These are phyloP conservation scores for Torulaspora pretoriensis DNA, from an alignment of 1,139 yeast species.

Conservation along the genomic window DNA sequence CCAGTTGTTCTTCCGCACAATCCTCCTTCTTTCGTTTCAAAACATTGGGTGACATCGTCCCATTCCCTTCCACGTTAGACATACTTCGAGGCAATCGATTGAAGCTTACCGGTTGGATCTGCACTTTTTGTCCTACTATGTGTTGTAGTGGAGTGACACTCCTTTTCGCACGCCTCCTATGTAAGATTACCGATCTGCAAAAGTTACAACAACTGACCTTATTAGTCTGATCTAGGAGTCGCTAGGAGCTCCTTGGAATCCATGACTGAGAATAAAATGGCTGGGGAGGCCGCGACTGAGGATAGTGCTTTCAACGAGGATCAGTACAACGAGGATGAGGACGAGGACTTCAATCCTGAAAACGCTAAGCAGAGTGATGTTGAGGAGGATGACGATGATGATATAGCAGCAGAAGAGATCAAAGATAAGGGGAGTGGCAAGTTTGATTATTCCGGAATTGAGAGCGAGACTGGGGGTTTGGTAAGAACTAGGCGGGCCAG, in stretches of 20 bases:
- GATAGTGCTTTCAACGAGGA: slow-evolving; percentile 28
- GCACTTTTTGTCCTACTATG: background rate
- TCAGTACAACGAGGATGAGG: slow-evolving; percentile 57
- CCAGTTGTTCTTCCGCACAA: slow-evolving; percentile 33
- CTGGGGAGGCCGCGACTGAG: background rate
- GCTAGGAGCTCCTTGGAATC: background rate
- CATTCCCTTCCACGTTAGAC: slow-evolving; percentile 14
- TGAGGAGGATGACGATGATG: slow-evolving; percentile 26
- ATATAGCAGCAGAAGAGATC: slow-evolving; percentile 32
- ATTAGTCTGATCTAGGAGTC: background rate
- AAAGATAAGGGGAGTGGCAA: slow-evolving; percentile 37
- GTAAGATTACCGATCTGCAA: background rate
- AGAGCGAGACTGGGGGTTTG: slow-evolving; percentile 50
- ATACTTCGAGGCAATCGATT: background rate
- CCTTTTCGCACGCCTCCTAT: slow-evolving; percentile 11
- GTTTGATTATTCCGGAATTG: slow-evolving; percentile 43
- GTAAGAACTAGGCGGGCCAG: slow-evolving; percentile 56
- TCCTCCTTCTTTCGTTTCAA: slow-evolving; percentile 72
- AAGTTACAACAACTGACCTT: background rate
- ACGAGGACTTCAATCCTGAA: slow-evolving; percentile 58
- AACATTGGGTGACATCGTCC: slow-evolving; percentile 33
- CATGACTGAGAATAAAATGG: slow-evolving; percentile 1
- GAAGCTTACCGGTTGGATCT: background rate
- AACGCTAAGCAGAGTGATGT: slow-evolving; percentile 22
- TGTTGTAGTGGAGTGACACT: slow-evolving; percentile 1